A percentile compares a stretch with the other conserved stretches of the same genome.
phyloP scores from a whole-genome alignment of 805 yeast species.

The Ogataea paraovalis region DNA sequence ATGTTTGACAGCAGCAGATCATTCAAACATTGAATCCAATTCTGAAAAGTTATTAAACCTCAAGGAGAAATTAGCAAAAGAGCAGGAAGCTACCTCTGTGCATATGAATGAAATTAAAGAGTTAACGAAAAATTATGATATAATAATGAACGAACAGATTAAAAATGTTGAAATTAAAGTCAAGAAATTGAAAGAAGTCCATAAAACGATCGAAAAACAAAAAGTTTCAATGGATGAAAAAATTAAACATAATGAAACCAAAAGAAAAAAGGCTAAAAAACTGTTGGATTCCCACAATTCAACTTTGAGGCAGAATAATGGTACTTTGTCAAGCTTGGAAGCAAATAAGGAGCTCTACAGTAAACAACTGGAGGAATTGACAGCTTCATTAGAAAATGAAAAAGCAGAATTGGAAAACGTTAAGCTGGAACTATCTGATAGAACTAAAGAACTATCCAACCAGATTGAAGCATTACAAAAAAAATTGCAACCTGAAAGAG shows the following conservation, averaged over 20 bases:
- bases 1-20: constrained; percentile 39
- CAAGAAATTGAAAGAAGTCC: constrained; percentile 31
- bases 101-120: constrained; percentile 35
- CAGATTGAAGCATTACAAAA: constrained; percentile 62
- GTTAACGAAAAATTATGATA: constrained; percentile 29
- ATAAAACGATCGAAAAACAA: constrained; percentile 47
- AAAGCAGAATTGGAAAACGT: constrained; percentile 56
- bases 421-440: constrained; percentile 61
- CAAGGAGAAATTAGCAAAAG: constrained; percentile 37
- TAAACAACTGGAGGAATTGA: constrained; percentile 42
- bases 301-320: constrained; percentile 40
- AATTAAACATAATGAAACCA: constrained; percentile 57
- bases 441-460: constrained; percentile 64
- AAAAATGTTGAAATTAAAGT: constrained; percentile 25
- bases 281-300: constrained; percentile 44
- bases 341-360: constrained; percentile 42
- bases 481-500: constrained; percentile 80
- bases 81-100: constrained; percentile 38
- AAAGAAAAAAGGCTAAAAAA: constrained; percentile 57
- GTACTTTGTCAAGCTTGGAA: constrained; percentile 42
- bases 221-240: constrained; percentile 74
- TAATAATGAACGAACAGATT: constrained; percentile 19
- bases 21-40: constrained; percentile 36
- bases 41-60: constrained; percentile 36
- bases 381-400: constrained; percentile 46